Evolutionary conservation across 106 monocot genomes (phyloP), one percentile per base, ranked within the genome.

Genomic region (Alisma plantagoaquatica): DNA sequence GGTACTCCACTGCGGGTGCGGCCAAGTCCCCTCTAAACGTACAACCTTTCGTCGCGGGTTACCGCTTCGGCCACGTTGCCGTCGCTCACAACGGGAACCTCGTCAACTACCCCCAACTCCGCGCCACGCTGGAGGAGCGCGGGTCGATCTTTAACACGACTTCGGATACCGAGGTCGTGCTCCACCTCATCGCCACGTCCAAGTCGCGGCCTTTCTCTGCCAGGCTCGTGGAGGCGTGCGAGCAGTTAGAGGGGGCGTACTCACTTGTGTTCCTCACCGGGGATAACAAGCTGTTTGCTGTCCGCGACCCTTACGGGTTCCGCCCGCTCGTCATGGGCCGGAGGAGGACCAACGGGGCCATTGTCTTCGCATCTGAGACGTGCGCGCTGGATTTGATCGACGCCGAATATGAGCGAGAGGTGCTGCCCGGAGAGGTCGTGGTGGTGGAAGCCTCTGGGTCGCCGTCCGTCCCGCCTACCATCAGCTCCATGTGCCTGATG

Each of bases 71-170:
- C 16, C 68, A 65, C 3, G 70, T 83, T 25, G 77, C 77, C 35
- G 54, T 83, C 46, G 75, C 64, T 10, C 75, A 96, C 70, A 96
- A 96, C 67, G 94, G 88, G 16, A 96, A 96, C 60, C 75, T 96
- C 27, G 83, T 96, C 10, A 96, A 96, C 64, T 88, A 96, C 59
- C 43, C 46, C 17, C 24, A 50, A 2, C 78, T 84, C 49, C 66
- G 78, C 6, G 51, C 67, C 51, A 19, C 23, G 4, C 62, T 84
- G 14, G 83, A 84, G 35, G 70, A 74, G 2, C 31, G 47, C 66
- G 94, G 88, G 10, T 77, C 80, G 27, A 96, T 96, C 55, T 96
- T 96, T 41, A 89, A 81, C 64, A 77, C 81, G 27, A 60, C 74
- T 33, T 81, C 81, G 11, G 86, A 87, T 60, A 81, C 81, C 54